These are phyloP conservation scores for Sugiyamaella qingdaonensis DNA, from an alignment of 805 yeast genomes.

Conservation along the genomic window DNA sequence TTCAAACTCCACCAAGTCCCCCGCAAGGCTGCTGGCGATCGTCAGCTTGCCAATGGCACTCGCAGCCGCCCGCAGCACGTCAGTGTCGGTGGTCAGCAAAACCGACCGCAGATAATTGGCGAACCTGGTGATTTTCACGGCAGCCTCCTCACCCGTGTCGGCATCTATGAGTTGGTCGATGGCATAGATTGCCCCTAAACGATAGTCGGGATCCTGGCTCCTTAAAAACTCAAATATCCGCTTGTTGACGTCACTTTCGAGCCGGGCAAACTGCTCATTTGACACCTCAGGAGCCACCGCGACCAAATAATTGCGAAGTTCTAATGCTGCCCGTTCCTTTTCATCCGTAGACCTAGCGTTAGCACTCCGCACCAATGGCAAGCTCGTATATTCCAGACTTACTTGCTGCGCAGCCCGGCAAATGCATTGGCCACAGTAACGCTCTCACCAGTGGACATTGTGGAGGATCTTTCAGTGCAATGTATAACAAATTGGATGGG, in stretches of 20 bases:
- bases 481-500: too few species aligned
- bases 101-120: constrained; percentile 83
- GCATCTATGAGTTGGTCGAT: constrained; percentile 82
- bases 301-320: constrained; percentile 63
- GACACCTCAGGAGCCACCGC: constrained; percentile 76
- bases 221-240: constrained; percentile 81
- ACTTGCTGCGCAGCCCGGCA: constrained; percentile 7
- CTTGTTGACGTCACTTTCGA: constrained; percentile 81
- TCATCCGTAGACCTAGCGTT: constrained; percentile 24
- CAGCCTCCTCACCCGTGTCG: constrained; percentile 76
- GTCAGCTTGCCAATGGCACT: constrained; percentile 84
- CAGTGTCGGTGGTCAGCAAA: constrained; percentile 76
- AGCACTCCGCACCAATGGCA: background rate
- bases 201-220: constrained; percentile 63
- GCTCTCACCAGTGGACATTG: background rate
- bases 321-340: constrained; percentile 54
- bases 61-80: constrained; percentile 84
- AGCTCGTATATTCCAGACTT: background rate
- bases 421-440: constrained; percentile 5
- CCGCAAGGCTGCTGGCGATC: constrained; percentile 79
- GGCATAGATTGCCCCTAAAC: constrained; percentile 88
- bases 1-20: constrained; percentile 90
- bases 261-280: constrained; percentile 73
- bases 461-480: background rate
- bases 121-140: constrained; percentile 82